These are phyloP conservation scores for Curvularia eragrostidis DNA, from an alignment of 2,329 filamentous ascomycete species.

Conservation along the genomic window DNA sequence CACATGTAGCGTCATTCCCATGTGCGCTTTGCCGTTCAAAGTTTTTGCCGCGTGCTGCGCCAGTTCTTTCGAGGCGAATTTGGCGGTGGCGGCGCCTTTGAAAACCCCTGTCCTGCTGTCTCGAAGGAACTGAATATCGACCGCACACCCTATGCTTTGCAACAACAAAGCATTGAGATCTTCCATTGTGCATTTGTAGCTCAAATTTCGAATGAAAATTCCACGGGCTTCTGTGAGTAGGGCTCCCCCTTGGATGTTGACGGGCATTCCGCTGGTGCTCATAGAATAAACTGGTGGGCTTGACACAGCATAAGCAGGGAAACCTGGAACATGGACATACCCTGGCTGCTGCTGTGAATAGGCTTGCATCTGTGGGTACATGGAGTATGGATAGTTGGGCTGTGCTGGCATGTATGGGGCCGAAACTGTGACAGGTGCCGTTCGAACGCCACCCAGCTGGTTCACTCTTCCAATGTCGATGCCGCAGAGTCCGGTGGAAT, in stretches of 20 bases:
- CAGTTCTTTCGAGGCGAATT: constrained; percentile 39
- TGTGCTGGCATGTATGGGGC: constrained; percentile 28
- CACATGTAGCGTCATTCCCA: constrained; percentile 42
- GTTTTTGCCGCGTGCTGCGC: constrained; percentile 38
- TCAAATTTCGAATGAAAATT: constrained; percentile 46
- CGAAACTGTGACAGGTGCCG: constrained; percentile 10
- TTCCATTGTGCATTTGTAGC: constrained; percentile 32
- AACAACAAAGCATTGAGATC: constrained; percentile 42
- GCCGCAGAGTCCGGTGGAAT: constrained; percentile 40
- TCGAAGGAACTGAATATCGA: constrained; percentile 36
- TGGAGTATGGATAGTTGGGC: constrained; percentile 31
- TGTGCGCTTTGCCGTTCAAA: constrained; percentile 38
- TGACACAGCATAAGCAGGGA: constrained; percentile 28
- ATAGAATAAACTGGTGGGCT: constrained; percentile 37
- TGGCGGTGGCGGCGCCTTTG: constrained; percentile 45
- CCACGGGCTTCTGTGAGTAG: constrained; percentile 48
- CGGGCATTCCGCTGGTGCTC: constrained; percentile 43
- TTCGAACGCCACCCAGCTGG: constrained; percentile 21
- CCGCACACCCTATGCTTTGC: constrained; percentile 32
- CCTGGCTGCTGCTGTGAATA: constrained; percentile 23
- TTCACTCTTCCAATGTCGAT: constrained; percentile 41
- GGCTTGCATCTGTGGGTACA: constrained; percentile 28
- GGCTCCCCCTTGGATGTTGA: constrained; percentile 48
- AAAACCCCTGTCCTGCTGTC: constrained; percentile 35
- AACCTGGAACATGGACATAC: constrained; percentile 30